Conservation (phyloP, 2,329 filamentous ascomycete genomes). For the Aphanocladium album region DNA sequence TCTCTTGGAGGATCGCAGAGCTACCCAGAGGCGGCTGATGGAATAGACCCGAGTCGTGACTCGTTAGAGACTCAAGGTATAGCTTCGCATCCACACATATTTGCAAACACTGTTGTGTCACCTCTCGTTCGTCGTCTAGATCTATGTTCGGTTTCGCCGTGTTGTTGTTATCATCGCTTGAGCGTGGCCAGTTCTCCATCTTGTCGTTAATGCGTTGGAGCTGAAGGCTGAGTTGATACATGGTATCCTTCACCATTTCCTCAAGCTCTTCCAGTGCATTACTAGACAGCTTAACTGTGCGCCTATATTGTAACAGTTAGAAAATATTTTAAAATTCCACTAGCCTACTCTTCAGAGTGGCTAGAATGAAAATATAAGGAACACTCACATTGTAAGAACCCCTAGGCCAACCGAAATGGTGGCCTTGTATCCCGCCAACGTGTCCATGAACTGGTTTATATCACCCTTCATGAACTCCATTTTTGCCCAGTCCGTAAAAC, state of each 20-base stretch:
- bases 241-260: constrained; percentile 33
- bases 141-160: constrained; percentile 22
- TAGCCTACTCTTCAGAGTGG: not conserved
- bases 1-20: not conserved
- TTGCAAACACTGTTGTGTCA: constrained; percentile 33
- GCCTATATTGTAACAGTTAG: constrained; percentile 20
- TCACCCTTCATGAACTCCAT: constrained; percentile 36
- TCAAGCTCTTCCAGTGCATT: constrained; percentile 31
- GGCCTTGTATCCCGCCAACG: constrained; percentile 32
- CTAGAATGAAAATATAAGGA: not conserved
- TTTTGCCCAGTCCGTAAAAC: constrained; percentile 34
- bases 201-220: constrained; percentile 33
- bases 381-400: constrained; percentile 31
- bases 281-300: constrained; percentile 26
- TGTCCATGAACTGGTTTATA: constrained; percentile 36
- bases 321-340: constrained; percentile 12
- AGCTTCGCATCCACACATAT: constrained; percentile 33
- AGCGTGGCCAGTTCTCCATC: constrained; percentile 16
- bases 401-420: constrained; percentile 34
- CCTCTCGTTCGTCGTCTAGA: constrained; percentile 30
- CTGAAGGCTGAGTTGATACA: constrained; percentile 29
- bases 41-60: constrained; percentile 22
- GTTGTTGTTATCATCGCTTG: constrained; percentile 17
- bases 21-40: constrained; percentile 8
- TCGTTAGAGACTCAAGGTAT: constrained; percentile 29